Percentiles rank a stretch among this genome's conserved stretches.
Evolutionary conservation across 176 grass and related monocot species (phyloP).

Genomic region (Pontederia paniculata): DNA sequence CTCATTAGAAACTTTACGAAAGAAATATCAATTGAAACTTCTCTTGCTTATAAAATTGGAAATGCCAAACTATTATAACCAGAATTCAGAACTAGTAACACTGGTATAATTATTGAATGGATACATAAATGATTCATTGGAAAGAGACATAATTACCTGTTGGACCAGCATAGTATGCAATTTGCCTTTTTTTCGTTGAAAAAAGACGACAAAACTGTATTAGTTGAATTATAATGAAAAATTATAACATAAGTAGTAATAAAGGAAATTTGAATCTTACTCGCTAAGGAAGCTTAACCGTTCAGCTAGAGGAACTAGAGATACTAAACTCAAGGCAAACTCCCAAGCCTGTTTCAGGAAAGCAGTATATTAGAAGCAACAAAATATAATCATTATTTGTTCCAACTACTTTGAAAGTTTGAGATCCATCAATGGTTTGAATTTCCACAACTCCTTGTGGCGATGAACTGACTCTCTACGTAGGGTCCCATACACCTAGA

Average conservation of each 20-base stretch:
- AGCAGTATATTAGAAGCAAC: neutral
- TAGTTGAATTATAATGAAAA: neutral
- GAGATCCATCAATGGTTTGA: too few relatives aligned
- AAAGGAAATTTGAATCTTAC: constrained; percentile 23
- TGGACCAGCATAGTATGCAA: constrained; percentile 39
- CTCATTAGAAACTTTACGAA: too few relatives aligned
- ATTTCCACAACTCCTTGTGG: too few relatives aligned
- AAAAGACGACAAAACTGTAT: too few relatives aligned
- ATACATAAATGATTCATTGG: neutral
- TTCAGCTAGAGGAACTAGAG: constrained; percentile 52
- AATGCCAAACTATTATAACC: too few relatives aligned
- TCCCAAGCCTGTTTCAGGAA: constrained; percentile 48
- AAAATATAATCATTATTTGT: neutral
- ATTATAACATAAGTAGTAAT: constrained; percentile 23
- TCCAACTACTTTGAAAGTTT: too few relatives aligned
- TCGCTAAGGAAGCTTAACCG: constrained; percentile 69
- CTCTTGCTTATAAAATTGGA: too few relatives aligned
- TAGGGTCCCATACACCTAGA: too few relatives aligned
- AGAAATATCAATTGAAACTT: neutral
- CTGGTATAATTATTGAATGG: too few relatives aligned
- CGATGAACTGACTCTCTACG: too few relatives aligned
- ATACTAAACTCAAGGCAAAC: constrained; percentile 55
- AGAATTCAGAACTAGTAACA: too few relatives aligned
- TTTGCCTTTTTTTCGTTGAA: constrained; percentile 22
- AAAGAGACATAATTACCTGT: constrained; percentile 25